Evolutionary conservation across 768 basidiomycete species (phyloP), one percentile per base, ranked within the genome.

Genomic region (Suillus placidus): DNA sequence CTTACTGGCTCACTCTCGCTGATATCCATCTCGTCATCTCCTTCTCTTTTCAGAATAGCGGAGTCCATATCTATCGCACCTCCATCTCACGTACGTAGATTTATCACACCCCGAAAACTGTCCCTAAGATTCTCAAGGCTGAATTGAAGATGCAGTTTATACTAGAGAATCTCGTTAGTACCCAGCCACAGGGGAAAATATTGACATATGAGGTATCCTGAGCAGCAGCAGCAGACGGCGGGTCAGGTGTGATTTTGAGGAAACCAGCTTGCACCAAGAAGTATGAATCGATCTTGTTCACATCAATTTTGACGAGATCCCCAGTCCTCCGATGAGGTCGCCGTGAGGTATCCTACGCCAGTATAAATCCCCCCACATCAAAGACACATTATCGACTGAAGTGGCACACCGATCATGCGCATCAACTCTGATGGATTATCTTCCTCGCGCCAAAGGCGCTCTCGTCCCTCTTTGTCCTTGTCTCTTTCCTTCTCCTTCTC

Each of bases 311-410:
- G n/a, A n/a, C n/a, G n/a, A n/a, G n/a, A n/a, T n/a, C n/a, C 76
- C 89, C 92, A 93, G 72, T 94, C 91, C 73, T 94, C 92, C 4
- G 92, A 89, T 1, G 89, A 83, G 0, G 90, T 92, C 0, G 90
- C 91, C 2, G 91, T 90, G 18, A 93, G 80, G 71, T 85, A 92
- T 0, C 90, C 91, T 92, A 55, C 14, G 32, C n/a, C 35, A 38
- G 14, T 47, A n/a, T 69, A 0, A 47, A 65, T 69, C 23, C 18
- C 18, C 8, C 12, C 40, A 68, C 58, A 40, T 14, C 12, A 57
- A 63, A 58, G 0, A 54, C 1, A 20, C 1, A 6, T 42, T 18
- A 43, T 64, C 58, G 32, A 54, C 30, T 34, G 61, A 45, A 60
- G n/a, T 37, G 35, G 71, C 78, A 64, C 69, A 90, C 90, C 90